phyloP scores from a whole-genome alignment of 2,329 filamentous ascomycete genomes.

The Colletotrichum cereale region DNA sequence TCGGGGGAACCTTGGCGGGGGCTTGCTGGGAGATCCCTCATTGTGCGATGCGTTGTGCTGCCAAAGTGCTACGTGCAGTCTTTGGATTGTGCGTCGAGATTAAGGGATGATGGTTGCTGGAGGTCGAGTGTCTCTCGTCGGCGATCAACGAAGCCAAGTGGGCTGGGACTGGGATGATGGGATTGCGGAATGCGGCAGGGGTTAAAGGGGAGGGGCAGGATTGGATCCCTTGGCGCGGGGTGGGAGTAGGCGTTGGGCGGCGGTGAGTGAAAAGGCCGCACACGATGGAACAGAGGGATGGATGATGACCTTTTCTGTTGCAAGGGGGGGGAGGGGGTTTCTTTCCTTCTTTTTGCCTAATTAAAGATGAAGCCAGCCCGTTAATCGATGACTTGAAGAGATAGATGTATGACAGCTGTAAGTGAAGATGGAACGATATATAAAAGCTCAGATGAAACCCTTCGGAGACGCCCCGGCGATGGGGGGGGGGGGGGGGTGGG shows the following conservation, averaged over 20 bases:
- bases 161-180: conserved; percentile 17
- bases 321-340: not conserved
- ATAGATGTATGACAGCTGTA: not conserved
- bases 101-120: conserved; percentile 8
- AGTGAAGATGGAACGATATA: not conserved
- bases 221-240: conserved; percentile 21
- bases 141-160: conserved; percentile 1
- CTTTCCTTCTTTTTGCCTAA: not conserved
- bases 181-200: conserved; percentile 12
- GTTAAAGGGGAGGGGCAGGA: conserved; percentile 10
- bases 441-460: not conserved
- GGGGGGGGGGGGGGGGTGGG: not conserved
- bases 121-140: not conserved
- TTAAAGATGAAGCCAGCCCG: not conserved
- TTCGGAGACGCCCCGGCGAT: not conserved
- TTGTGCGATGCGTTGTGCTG: conserved; percentile 3
- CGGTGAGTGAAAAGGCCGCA: conserved; percentile 33
- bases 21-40: conserved; percentile 32
- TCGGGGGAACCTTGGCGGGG: conserved; percentile 29
- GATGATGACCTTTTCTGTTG: not conserved
- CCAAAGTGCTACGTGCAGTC: not conserved
- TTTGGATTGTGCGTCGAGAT: not conserved
- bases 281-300: not conserved
- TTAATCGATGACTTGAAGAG: not conserved
- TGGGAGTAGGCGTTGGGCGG: conserved; percentile 17